Evolutionary conservation across 2,329 filamentous ascomycete genomes (phyloP).

Genomic region (Phyllosticta citribraziliensis): DNA sequence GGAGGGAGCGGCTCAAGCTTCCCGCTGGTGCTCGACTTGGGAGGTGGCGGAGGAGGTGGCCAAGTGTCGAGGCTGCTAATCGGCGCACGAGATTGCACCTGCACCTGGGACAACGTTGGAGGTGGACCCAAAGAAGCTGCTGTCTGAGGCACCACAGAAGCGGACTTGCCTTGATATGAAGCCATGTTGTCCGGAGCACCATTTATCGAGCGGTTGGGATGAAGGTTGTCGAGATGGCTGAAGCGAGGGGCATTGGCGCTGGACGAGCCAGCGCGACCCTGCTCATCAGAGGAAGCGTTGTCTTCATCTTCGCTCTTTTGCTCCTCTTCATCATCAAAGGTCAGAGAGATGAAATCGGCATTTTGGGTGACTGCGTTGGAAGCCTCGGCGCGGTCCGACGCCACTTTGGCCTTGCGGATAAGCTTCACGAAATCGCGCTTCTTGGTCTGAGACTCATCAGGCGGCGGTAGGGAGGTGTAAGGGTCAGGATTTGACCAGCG

Average conservation of each 20-base stretch:
- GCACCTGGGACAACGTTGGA: not conserved
- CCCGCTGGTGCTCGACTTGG: not conserved
- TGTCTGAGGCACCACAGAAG: not conserved
- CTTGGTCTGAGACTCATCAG: constrained; percentile 62
- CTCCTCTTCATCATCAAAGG: constrained; percentile 51
- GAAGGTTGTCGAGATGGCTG: constrained; percentile 24
- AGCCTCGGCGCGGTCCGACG: constrained; percentile 44
- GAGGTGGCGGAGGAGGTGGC: constrained; percentile 13
- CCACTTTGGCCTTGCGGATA: constrained; percentile 79
- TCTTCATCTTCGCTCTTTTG: not conserved
- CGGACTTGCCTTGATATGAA: not conserved
- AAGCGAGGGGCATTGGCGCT: constrained; percentile 14
- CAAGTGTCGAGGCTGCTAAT: constrained; percentile 12
- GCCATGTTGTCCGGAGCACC: not conserved
- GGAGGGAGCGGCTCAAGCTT: not conserved
- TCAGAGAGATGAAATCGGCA: constrained; percentile 87
- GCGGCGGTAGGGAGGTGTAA: constrained; percentile 77
- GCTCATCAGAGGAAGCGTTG: not conserved
- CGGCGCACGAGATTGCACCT: constrained; percentile 1
- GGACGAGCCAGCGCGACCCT: not conserved
- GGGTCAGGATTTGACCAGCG: constrained; percentile 96
- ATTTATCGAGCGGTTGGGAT: constrained; percentile 13
- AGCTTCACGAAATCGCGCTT: constrained; percentile 81
- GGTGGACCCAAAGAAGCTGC: constrained; percentile 8
- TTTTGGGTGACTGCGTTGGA: constrained; percentile 38